phyloP scores from a whole-genome alignment of 768 basidiomycete species.

The Leccinellum rugosiceps region DNA sequence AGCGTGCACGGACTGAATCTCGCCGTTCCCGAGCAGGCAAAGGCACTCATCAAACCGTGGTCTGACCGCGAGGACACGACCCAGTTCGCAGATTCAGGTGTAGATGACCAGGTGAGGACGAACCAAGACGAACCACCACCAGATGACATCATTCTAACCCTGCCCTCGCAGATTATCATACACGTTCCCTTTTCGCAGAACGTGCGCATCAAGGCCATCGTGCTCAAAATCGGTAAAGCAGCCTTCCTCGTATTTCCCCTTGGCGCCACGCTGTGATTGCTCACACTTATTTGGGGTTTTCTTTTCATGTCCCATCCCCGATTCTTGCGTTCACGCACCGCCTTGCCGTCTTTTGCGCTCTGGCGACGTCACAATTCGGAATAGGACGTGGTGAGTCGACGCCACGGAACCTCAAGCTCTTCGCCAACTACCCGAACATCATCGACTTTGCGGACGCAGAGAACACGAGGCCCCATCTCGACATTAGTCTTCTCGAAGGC shows the following conservation, averaged over 20 bases:
- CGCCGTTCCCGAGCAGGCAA: slow-evolving; percentile 76
- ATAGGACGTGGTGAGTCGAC: slow-evolving; percentile 74
- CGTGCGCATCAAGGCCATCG: slow-evolving; percentile 68
- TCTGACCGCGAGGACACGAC: slow-evolving; percentile 66
- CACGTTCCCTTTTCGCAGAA: slow-evolving; percentile 80
- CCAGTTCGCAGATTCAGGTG: slow-evolving; percentile 70
- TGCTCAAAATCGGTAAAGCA: slow-evolving; percentile 69
- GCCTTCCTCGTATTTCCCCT: slow-evolving; percentile 6
- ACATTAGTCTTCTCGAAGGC: slow-evolving; percentile 69
- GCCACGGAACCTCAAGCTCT: slow-evolving; percentile 73
- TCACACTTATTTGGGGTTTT: slow-evolving; percentile 3
- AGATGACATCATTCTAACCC: slow-evolving; percentile 13
- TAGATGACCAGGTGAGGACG: slow-evolving; percentile 74
- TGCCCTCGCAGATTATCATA: slow-evolving; percentile 59
- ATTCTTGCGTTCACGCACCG: slow-evolving; percentile 1
- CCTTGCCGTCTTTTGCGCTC: not conserved
- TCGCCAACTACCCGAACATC: slow-evolving; percentile 69
- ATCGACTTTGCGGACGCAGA: slow-evolving; percentile 78
- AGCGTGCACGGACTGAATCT: slow-evolving; percentile 83
- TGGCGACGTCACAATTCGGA: not conserved
- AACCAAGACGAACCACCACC: slow-evolving; percentile 1
- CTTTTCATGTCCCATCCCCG: slow-evolving; percentile 2
- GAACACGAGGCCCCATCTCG: slow-evolving; percentile 61
- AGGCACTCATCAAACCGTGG: slow-evolving; percentile 79
- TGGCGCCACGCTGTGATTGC: slow-evolving; percentile 9